Percentiles rank a stretch among this genome's conserved stretches.
Conservation (phyloP, 345 rosid species). For the Boechera stricta region DNA sequence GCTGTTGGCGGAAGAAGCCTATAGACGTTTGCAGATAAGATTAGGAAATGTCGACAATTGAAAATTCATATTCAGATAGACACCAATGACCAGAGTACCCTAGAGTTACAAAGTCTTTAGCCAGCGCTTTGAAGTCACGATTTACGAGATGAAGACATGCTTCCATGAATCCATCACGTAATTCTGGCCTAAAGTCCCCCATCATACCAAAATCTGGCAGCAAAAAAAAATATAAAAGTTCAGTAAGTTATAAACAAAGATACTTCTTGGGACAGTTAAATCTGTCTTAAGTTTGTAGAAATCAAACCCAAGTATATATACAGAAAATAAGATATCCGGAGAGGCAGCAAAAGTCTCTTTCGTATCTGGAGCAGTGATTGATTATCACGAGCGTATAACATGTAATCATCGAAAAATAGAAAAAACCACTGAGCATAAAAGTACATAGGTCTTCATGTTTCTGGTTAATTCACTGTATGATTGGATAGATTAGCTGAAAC, state of each 20-base stretch:
- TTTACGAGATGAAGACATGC: slow-evolving; percentile 98
- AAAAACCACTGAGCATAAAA: slow-evolving; percentile 2
- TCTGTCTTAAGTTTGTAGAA: slow-evolving; percentile 19
- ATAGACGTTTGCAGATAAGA: slow-evolving; percentile 38
- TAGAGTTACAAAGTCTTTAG: slow-evolving; percentile 89
- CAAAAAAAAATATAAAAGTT: slow-evolving; percentile 39
- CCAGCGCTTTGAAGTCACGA: slow-evolving; percentile 85
- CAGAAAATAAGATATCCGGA: slow-evolving; percentile 11
- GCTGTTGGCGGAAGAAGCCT: slow-evolving; percentile 95
- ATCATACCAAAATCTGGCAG: slow-evolving; percentile 96
- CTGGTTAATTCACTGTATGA: slow-evolving; percentile 21
- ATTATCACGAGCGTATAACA: not conserved
- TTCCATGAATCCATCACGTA: slow-evolving; percentile 90
- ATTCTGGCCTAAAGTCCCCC: slow-evolving; percentile 94
- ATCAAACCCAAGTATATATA: not conserved
- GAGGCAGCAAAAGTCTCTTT: slow-evolving; percentile 6
- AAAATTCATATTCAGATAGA: slow-evolving; percentile 38
- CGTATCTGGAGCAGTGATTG: not conserved
- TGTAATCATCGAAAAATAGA: not conserved
- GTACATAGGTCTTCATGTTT: slow-evolving; percentile 22
- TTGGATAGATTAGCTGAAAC: slow-evolving; percentile 9
- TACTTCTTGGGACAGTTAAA: slow-evolving; percentile 20
- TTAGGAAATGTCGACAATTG: slow-evolving; percentile 35
- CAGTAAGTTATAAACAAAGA: slow-evolving; percentile 32
- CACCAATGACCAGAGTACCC: slow-evolving; percentile 62